phyloP scores from a whole-genome alignment of 495 filamentous ascomycete species.

The Parathielavia appendiculata region DNA sequence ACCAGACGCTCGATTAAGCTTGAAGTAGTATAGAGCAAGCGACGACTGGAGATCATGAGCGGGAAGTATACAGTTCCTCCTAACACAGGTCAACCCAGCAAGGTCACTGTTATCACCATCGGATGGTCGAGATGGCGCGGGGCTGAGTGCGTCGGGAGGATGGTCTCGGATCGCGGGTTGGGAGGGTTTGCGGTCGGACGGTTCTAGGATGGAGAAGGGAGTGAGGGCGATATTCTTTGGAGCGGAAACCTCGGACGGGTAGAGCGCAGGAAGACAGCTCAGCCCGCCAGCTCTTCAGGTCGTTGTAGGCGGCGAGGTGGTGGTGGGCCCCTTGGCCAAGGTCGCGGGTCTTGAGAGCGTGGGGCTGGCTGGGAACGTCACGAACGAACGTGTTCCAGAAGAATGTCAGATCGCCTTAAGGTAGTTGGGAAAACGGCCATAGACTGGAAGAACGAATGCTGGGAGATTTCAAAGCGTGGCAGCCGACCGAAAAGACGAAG shows the following conservation, averaged over 20 bases:
- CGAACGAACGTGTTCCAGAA: constrained; percentile 2
- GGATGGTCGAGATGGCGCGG: constrained; percentile 15
- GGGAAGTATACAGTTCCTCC: constrained; percentile 14
- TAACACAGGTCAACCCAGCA: constrained; percentile 17
- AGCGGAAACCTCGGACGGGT: constrained; percentile 13
- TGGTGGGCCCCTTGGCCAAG: constrained; percentile 10
- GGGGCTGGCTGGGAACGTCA: constrained; percentile 8
- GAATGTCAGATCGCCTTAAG: constrained; percentile 12
- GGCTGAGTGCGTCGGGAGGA: constrained; percentile 3
- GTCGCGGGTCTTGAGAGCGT: constrained; percentile 16
- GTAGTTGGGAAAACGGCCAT: constrained; percentile 3
- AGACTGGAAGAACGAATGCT: neutral
- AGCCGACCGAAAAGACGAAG: neutral
- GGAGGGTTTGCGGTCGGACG: constrained; percentile 5
- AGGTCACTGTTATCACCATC: constrained; percentile 22
- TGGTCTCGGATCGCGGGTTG: neutral
- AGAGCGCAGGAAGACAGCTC: constrained; percentile 7
- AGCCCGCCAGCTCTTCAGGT: neutral
- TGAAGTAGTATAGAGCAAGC: neutral
- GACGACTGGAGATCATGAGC: constrained; percentile 11
- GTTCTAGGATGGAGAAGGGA: constrained; percentile 9
- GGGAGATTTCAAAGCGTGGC: neutral
- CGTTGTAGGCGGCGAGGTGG: constrained; percentile 8
- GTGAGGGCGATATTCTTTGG: constrained; percentile 1
- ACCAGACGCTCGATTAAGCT: constrained; percentile 3